Evolutionary conservation across 352 stramenopile genomes (phyloP), one percentile per base, ranked within the genome.

Genomic region (Aphanomyces cochlioides): DNA sequence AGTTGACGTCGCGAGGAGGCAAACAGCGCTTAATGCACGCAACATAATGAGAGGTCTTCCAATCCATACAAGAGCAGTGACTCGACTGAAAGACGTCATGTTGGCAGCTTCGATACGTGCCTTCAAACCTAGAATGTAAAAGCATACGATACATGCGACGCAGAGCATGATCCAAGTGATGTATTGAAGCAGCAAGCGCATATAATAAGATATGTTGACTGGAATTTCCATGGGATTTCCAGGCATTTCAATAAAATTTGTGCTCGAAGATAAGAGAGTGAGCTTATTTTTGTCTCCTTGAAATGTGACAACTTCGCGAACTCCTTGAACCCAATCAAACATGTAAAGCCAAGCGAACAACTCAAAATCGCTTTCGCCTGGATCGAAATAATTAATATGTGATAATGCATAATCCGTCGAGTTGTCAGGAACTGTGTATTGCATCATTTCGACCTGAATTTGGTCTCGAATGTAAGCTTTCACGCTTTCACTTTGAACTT

Each of bases 181-280:
- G n/a, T 70, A 70, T 6, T 61, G 38, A 6, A 70, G 43, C 3
- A 60, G 28, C 34, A 34, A 70, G 34, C 64, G 47, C 10, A 56
- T 28, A 47, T 70, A 70, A 47, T 70, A 70, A 19, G 64, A 47
- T 3, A 70, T 50, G 15, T 70, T 70, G 4, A 58, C 19, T 7
- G 64, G 64, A n/a, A 70, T 28, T 61, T 70, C 64, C 36, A 70
- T 45, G 10, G 64, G 54, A 36, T 70, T 70, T 15, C 47, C 34
- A 36, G 64, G 5, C 15, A 34, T 19, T 34, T 61, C 15, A 12
- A 61, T 17, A 13, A 40, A 37, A 15, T 37, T 61, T 39, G 54
- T 61, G 10, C 17, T 37, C 5, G 8, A 45, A 7, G 64, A 56
- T 39, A 70, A 47, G 37, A 61, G 2, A 6, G 47, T 70, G 15